These are phyloP conservation scores for Ceratobasidium sp. DNA, from an alignment of 1,284 basidiomycete species.

Conservation along the genomic window DNA sequence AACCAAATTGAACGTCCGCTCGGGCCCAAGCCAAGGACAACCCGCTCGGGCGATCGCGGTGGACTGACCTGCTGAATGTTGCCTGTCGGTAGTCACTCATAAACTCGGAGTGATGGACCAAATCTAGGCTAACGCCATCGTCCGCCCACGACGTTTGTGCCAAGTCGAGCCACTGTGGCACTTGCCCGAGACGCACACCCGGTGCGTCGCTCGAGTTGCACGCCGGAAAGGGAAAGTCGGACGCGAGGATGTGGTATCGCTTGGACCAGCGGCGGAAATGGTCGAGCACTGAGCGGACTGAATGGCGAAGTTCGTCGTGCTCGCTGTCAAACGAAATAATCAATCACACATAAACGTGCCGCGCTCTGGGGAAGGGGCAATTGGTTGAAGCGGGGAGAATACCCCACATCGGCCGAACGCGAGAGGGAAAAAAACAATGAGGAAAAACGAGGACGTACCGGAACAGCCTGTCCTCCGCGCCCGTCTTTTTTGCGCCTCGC, in stretches of 20 bases:
- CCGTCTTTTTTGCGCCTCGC: slow-evolving; percentile 34
- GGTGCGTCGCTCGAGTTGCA: slow-evolving; percentile 27
- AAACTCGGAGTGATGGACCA: slow-evolving; percentile 42
- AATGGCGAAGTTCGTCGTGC: slow-evolving; percentile 45
- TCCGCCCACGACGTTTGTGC: slow-evolving; percentile 7
- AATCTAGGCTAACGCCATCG: slow-evolving; percentile 18
- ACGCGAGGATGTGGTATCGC: slow-evolving; percentile 39
- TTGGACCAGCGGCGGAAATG: slow-evolving; percentile 38
- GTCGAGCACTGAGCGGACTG: slow-evolving; percentile 44
- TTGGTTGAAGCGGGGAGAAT: neutral
- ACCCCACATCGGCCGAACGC: neutral
- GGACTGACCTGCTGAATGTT: slow-evolving; percentile 43
- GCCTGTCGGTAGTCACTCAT: slow-evolving; percentile 38
- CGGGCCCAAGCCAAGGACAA: neutral
- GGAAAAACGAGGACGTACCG: slow-evolving; percentile 20
- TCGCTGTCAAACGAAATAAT: slow-evolving; percentile 32
- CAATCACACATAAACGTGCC: neutral
- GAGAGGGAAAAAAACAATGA: neutral
- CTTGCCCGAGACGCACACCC: slow-evolving; percentile 39
- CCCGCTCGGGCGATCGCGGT: neutral
- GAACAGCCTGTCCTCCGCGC: slow-evolving; percentile 36
- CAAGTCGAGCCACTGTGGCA: slow-evolving; percentile 44
- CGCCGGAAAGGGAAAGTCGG: slow-evolving; percentile 43
- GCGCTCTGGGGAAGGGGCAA: neutral
- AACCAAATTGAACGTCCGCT: slow-evolving; percentile 25